Evolutionary conservation across 2,329 filamentous ascomycete species (phyloP).

Genomic region (Ascochyta viciae-villosae): DNA sequence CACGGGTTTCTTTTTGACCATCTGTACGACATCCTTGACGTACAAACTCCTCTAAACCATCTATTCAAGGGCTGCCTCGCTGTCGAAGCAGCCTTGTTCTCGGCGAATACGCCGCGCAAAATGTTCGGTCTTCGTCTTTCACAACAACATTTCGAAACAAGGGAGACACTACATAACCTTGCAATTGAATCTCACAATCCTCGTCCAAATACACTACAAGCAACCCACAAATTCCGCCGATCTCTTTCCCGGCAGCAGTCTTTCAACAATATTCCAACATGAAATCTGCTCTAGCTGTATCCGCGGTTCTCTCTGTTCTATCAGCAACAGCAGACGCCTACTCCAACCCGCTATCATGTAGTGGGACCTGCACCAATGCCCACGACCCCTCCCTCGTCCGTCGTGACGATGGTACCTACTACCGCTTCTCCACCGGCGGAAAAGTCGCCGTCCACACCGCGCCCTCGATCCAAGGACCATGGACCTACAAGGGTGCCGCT

Average conservation of each 20-base stretch:
- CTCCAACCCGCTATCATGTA: constrained; percentile 47
- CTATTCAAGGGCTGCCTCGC: not conserved
- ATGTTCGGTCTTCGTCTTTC: not conserved
- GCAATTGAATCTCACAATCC: not conserved
- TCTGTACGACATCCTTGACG: not conserved
- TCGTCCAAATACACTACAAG: not conserved
- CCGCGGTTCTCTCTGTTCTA: not conserved
- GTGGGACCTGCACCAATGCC: constrained; percentile 49
- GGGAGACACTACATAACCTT: not conserved
- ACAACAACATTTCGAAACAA: not conserved
- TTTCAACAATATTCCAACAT: not conserved
- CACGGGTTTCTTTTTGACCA: not conserved
- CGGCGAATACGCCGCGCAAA: constrained; percentile 7
- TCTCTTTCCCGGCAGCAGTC: not conserved
- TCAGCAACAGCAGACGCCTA: constrained; percentile 35
- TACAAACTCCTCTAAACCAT: not conserved
- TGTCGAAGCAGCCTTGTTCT: not conserved
- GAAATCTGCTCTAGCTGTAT: constrained; percentile 5
- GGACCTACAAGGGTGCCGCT: constrained; percentile 55
- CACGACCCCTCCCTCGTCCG: constrained; percentile 59
- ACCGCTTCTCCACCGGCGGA: constrained; percentile 60
- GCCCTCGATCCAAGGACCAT: constrained; percentile 55
- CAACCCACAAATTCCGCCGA: not conserved
- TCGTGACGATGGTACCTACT: constrained; percentile 57
- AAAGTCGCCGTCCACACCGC: constrained; percentile 57